These are phyloP conservation scores for Aspergillus indologenus DNA, from an alignment of 495 filamentous ascomycete genomes.

Conservation along the genomic window DNA sequence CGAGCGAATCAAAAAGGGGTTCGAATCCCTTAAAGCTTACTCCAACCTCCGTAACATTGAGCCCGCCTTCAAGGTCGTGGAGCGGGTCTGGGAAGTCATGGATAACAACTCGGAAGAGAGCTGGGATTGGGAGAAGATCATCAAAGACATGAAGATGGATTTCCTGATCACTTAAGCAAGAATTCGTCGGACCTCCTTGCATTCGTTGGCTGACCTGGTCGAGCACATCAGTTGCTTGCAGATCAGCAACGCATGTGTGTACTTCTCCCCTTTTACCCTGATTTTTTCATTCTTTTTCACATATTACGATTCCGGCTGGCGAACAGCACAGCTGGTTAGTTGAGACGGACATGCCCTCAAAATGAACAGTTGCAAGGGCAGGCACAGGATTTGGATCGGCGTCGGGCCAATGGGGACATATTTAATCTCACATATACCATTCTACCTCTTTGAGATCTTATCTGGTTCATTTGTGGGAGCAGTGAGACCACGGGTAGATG, in stretches of 20 bases:
- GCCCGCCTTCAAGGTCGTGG: constrained; percentile 69
- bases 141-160: constrained; percentile 71
- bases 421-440: background rate
- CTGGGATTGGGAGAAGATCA: constrained; percentile 92
- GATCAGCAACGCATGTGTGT: background rate
- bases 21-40: constrained; percentile 69
- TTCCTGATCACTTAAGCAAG: constrained; percentile 66
- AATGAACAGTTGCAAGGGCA: background rate
- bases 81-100: constrained; percentile 81
- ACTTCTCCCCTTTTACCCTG: background rate
- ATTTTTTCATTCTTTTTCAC: background rate
- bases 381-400: background rate
- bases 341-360: background rate
- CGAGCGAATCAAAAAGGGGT: constrained; percentile 63
- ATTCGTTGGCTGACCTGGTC: background rate
- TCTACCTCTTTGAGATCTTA: background rate
- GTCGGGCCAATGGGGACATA: background rate
- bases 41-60: constrained; percentile 80
- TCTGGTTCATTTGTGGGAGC: background rate
- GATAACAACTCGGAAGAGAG: constrained; percentile 65
- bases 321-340: constrained; percentile 2
- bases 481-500: background rate
- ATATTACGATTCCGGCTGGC: background rate
- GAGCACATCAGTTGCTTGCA: background rate
- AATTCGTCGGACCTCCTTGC: constrained; percentile 12